Conservation (phyloP, 768 basidiomycete genomes). For the Vishniacozyma victoriae region DNA sequence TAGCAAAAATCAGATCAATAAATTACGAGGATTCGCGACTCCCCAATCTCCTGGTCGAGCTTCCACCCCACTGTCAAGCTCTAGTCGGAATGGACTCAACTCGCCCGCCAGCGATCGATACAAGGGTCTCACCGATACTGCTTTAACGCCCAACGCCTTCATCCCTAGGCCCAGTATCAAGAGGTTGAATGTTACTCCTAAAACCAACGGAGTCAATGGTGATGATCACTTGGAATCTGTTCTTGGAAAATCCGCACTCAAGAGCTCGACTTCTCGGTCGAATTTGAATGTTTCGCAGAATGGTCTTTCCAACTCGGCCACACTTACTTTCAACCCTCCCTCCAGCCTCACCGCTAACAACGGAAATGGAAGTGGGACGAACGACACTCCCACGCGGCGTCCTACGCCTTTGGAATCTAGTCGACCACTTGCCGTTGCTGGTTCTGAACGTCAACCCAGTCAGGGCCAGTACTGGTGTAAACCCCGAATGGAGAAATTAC, state of each 20-base stretch:
- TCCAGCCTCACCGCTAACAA: slow-evolving; percentile 1
- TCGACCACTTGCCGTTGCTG: slow-evolving; percentile 13
- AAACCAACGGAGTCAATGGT: slow-evolving; percentile 48
- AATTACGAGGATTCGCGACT: slow-evolving; percentile 44
- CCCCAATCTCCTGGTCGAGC: slow-evolving; percentile 29
- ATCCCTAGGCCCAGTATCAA: slow-evolving; percentile 75
- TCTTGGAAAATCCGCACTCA: slow-evolving; percentile 32
- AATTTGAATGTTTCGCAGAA: slow-evolving; percentile 9
- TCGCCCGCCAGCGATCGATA: slow-evolving; percentile 31
- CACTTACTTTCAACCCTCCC: slow-evolving; percentile 11
- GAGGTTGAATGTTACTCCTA: slow-evolving; percentile 83
- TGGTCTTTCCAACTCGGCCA: slow-evolving; percentile 8
- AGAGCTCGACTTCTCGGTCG: slow-evolving; percentile 16
- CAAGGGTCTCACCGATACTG: slow-evolving; percentile 57
- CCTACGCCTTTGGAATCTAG: slow-evolving; percentile 5
- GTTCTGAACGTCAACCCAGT: slow-evolving; percentile 28
- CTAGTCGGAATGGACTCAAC: slow-evolving; percentile 20
- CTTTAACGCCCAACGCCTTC: slow-evolving; percentile 64
- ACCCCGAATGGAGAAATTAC: slow-evolving; percentile 68
- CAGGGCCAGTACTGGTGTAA: slow-evolving; percentile 90
- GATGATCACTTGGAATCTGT: slow-evolving; percentile 35
- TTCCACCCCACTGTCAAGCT: slow-evolving; percentile 14
- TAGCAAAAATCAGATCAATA: slow-evolving; percentile 32
- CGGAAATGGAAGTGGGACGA: slow-evolving; percentile 2
- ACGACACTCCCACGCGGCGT: slow-evolving; percentile 13